A percentile compares a stretch with the other conserved stretches of the same genome.
phyloP scores from a whole-genome alignment of 2,329 filamentous ascomycete genomes.

The Blastomyces emzantsi region DNA sequence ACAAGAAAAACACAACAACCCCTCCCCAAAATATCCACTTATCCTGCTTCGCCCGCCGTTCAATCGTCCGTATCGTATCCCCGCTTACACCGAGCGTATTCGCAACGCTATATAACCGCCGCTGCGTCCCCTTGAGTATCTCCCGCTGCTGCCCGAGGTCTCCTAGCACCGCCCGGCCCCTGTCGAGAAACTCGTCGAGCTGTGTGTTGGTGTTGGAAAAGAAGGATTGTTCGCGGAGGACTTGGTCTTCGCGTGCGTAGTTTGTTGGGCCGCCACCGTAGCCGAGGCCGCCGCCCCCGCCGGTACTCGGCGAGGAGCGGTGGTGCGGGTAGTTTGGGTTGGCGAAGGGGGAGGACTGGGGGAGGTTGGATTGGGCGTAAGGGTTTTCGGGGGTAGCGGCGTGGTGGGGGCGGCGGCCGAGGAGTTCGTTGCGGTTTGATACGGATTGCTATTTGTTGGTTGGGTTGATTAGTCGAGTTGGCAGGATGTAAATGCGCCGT shows the following conservation, averaged over 20 bases:
- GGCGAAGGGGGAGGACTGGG: conserved; percentile 36
- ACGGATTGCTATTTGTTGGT: conserved; percentile 41
- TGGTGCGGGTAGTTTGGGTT: conserved; percentile 17
- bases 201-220: conserved; percentile 72
- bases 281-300: no score
- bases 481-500: not conserved
- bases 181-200: conserved; percentile 86
- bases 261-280: conserved; percentile 45
- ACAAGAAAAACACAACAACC: conserved; percentile 75
- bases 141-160: conserved; percentile 86
- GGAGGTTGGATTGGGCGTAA: conserved; percentile 57
- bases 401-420: conserved; percentile 73
- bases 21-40: conserved; percentile 97
- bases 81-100: conserved; percentile 90
- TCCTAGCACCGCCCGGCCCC: conserved; percentile 80
- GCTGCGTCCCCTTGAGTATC: conserved; percentile 91
- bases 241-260: conserved; percentile 66
- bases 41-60: conserved; percentile 82
- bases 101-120: conserved; percentile 79
- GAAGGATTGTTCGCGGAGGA: conserved; percentile 82
- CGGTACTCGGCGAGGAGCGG: conserved; percentile 24
- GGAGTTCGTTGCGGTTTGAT: conserved; percentile 68
- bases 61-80: conserved; percentile 95
- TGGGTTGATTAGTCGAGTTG: not conserved
- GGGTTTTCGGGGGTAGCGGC: conserved; percentile 85